These are phyloP conservation scores for Fomitopsis serialis DNA, from an alignment of 768 basidiomycete genomes.

Conservation along the genomic window DNA sequence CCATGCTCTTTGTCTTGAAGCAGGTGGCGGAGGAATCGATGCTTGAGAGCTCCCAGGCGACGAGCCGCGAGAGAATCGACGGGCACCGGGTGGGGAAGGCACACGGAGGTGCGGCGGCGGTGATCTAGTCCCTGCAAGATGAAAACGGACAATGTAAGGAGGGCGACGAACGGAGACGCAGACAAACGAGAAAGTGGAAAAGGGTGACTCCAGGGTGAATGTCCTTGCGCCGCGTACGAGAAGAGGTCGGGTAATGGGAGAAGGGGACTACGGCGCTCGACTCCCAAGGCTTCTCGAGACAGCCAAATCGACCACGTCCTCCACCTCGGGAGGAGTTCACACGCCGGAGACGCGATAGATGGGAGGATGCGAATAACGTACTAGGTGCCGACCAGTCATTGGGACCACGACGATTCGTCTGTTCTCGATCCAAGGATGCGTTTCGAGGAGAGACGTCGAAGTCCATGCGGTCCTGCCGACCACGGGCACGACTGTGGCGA, in stretches of 20 bases:
- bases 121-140: constrained; percentile 45
- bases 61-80: background rate
- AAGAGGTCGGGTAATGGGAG: constrained; percentile 26
- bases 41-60: background rate
- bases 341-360: constrained; percentile 32
- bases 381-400: constrained; percentile 36
- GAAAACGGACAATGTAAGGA: constrained; percentile 33
- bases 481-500: constrained; percentile 4
- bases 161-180: background rate
- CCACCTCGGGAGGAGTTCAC: constrained; percentile 30
- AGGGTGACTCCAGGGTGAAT: constrained; percentile 36
- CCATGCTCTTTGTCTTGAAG: constrained; percentile 2
- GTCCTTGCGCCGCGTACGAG: constrained; percentile 35
- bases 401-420: constrained; percentile 11
- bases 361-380: constrained; percentile 61
- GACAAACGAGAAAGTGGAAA: constrained; percentile 26
- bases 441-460: constrained; percentile 3
- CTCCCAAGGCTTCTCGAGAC: constrained; percentile 42
- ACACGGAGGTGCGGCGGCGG: constrained; percentile 32
- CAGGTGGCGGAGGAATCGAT: background rate
- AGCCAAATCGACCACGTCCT: constrained; percentile 21
- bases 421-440: constrained; percentile 7
- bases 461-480: constrained; percentile 8
- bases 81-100: constrained; percentile 14
- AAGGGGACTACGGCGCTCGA: constrained; percentile 29